Evolutionary conservation across 176 grass and related monocot species (phyloP), one percentile per base, ranked within the genome.

Genomic region (Zizania latifolia): DNA sequence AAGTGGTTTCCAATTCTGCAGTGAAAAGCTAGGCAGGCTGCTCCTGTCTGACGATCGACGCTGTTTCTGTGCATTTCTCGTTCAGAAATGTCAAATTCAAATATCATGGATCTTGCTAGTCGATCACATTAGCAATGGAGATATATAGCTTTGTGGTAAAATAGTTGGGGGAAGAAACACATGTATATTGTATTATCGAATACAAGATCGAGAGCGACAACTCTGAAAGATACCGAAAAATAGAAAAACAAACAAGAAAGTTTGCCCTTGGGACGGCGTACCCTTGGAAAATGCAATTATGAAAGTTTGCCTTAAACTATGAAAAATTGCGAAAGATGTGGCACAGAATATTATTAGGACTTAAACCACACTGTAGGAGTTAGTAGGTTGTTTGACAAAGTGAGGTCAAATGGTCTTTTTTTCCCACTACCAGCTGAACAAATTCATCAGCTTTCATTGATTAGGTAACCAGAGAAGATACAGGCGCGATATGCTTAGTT

Each of bases 401-500:
- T 17, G 10, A 30, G 21, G 74, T 83, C 68, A 74, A 75, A 30
- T 0, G 0, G 51, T 27, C 34, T 10, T 4, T 27, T 35, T 68
- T 75, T 59, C 32, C 78, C 69, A 79, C 75, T 75, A n/a, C 61
- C 80, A 79, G 17, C 69, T 27, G 62, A 88, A 68, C 80, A 44
- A 44, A 79, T 78, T 74, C 31, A 50, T 73, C 74, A 16, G 4
- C 7, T 55, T 88, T 74, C 80, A 73, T 62, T 30, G 61, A 69
- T 68, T 79, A 68, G 75, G 86, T 88, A 60, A 41, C 34, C 86
- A 33, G 74, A 88, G 75, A 54, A 54, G 85, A 87, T 68, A 74
- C 67, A 44, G 80, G 61, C 10, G 80, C 6, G 11, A 54, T 44
- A 43, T 74, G 80, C 68, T 74, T 79, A 44, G 86, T 69, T 88